A percentile compares a stretch with the other conserved stretches of the same genome.
These are phyloP conservation scores for Barnettozyma sucrosica DNA, from an alignment of 805 yeast genomes.

Conservation along the genomic window DNA sequence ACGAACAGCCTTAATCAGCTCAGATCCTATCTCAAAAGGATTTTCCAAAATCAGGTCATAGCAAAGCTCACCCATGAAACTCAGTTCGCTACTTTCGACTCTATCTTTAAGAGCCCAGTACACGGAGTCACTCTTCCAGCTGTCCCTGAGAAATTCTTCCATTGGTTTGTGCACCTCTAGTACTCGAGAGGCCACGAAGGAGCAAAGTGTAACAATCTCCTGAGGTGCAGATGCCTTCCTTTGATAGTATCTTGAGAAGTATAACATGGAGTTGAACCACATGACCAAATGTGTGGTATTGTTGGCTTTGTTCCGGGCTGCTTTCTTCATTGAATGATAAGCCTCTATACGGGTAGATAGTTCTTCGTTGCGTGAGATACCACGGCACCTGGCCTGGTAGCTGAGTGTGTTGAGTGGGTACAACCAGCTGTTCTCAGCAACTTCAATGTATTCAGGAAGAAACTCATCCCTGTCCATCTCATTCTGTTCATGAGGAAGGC, in stretches of 20 bases:
- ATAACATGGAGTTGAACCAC: constrained; percentile 12
- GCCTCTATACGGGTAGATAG: neutral
- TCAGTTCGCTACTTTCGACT: constrained; percentile 13
- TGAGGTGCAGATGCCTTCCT: constrained; percentile 10
- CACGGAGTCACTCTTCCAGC: neutral
- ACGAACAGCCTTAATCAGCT: neutral
- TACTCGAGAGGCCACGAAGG: constrained; percentile 19
- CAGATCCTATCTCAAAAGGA: constrained; percentile 11
- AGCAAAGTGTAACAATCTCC: constrained; percentile 7
- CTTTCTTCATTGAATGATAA: neutral
- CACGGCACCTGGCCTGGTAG: neutral
- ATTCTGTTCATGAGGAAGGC: neutral
- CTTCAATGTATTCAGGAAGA: constrained; percentile 19
- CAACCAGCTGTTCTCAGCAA: constrained; percentile 20
- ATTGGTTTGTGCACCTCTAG: constrained; percentile 15
- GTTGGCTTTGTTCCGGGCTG: neutral
- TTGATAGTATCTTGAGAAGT: constrained; percentile 20
- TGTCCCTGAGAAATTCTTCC: constrained; percentile 4
- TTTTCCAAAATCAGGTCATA: constrained; percentile 19
- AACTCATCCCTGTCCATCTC: constrained; percentile 5
- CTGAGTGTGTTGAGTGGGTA: constrained; percentile 8
- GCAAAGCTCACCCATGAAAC: constrained; percentile 21
- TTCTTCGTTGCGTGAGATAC: constrained; percentile 1
- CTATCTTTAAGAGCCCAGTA: constrained; percentile 16
- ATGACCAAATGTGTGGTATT: constrained; percentile 3